These are phyloP conservation scores for Trifolium subterraneum DNA, from an alignment of 306 rosid species.

Conservation along the genomic window DNA sequence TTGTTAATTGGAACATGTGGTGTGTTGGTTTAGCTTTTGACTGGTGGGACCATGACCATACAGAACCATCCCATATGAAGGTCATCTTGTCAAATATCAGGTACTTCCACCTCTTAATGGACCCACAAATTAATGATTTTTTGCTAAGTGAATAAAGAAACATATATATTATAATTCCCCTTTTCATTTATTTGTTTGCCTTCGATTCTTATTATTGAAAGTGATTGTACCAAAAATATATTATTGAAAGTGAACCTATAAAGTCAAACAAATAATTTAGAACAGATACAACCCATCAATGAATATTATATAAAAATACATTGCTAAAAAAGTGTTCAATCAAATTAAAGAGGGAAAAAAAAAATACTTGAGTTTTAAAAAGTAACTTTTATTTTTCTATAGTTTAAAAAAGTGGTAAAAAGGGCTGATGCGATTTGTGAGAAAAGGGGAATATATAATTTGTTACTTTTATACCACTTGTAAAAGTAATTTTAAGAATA, in stretches of 20 bases:
- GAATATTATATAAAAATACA: background rate
- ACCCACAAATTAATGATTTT: slow-evolving; percentile 49
- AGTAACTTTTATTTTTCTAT: background rate
- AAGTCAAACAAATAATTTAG: slow-evolving; percentile 39
- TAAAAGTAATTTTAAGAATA: too few relatives aligned
- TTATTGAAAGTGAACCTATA: slow-evolving; percentile 25
- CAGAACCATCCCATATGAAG: slow-evolving; percentile 63
- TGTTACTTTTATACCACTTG: too few relatives aligned
- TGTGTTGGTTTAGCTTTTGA: slow-evolving; percentile 69
- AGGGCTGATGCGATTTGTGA: too few relatives aligned
- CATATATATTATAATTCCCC: background rate
- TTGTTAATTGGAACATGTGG: slow-evolving; percentile 75
- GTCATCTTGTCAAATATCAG: slow-evolving; percentile 61
- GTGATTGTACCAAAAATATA: slow-evolving; percentile 1
- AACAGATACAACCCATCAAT: slow-evolving; percentile 11
- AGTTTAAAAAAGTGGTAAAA: too few relatives aligned
- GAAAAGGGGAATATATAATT: too few relatives aligned
- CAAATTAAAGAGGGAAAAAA: background rate
- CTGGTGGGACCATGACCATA: slow-evolving; percentile 72
- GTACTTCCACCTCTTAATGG: slow-evolving; percentile 57
- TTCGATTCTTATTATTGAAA: slow-evolving; percentile 35
- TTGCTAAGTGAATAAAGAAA: slow-evolving; percentile 33
- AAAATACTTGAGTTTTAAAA: background rate
- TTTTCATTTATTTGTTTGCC: background rate
- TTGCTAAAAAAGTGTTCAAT: too few relatives aligned